Evolutionary conservation across 164 flowering plant genomes (phyloP).

Genomic region (Tetrastigma voinierianum): DNA sequence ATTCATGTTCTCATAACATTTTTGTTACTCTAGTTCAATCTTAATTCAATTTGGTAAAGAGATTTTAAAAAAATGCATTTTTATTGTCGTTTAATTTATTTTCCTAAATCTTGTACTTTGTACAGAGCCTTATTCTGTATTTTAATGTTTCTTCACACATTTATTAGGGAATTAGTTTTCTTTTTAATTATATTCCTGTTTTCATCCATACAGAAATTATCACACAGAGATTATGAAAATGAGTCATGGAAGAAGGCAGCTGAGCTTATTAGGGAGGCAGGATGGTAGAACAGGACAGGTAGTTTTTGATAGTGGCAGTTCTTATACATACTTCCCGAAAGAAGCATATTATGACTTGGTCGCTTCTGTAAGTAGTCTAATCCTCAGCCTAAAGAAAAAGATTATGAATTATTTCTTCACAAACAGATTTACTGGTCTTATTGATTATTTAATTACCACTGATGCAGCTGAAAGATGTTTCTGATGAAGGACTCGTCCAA

Average conservation of each 20-base stretch:
- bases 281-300: constrained; percentile 26
- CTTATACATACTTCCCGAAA: constrained; percentile 72
- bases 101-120: not conserved
- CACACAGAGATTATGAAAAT: constrained; percentile 39
- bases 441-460: not conserved
- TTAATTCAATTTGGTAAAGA: too few species aligned
- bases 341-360: constrained; percentile 57
- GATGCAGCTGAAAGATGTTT: constrained; percentile 51
- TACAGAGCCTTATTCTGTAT: not conserved
- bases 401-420: constrained; percentile 3
- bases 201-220: constrained; percentile 47
- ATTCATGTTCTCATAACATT: not conserved
- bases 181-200: not conserved
- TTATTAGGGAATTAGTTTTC: too few species aligned
- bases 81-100: not conserved
- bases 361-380: constrained; percentile 43
- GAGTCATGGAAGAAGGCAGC: constrained; percentile 42
- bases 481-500: constrained; percentile 29
- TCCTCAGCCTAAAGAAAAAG: not conserved
- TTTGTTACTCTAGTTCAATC: not conserved
- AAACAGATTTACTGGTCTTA: not conserved
- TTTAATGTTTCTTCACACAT: not conserved
- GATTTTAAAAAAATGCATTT: too few species aligned
- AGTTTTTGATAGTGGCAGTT: constrained; percentile 75
- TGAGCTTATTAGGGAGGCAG: constrained; percentile 30